Conservation (phyloP, 2,329 filamentous ascomycete genomes). For the Pseudocercospora vitis region DNA sequence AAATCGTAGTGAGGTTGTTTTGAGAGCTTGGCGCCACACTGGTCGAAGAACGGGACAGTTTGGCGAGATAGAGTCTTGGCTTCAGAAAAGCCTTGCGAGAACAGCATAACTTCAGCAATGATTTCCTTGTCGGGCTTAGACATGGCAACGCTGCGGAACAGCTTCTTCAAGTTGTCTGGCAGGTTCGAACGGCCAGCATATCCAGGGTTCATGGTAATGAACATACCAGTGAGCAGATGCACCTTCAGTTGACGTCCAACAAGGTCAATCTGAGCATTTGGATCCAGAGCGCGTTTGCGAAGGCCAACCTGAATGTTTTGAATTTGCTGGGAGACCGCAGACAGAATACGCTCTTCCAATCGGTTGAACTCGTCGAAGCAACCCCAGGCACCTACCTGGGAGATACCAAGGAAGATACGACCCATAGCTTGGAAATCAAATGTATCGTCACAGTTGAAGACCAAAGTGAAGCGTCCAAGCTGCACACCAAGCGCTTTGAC, state of each 20-base stretch:
- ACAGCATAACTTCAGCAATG: conserved; percentile 99
- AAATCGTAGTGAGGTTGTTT: conserved; percentile 99
- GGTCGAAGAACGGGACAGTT: conserved; percentile 97
- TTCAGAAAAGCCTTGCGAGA: conserved; percentile 97
- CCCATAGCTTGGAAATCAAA: conserved; percentile 99
- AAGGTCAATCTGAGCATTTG: conserved; percentile 86
- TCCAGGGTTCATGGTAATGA: conserved; percentile 99
- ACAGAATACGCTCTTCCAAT: conserved; percentile 94
- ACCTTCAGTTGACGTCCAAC: conserved; percentile 88
- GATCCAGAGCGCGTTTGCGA: conserved; percentile 77
- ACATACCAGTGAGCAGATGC: conserved; percentile 92
- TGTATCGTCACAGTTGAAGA: conserved; percentile 99
- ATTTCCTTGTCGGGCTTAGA: conserved; percentile 99
- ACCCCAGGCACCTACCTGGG: conserved; percentile 98
- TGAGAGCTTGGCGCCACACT: conserved; percentile 75
- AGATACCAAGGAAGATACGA: conserved; percentile 97
- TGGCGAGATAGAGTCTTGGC: conserved; percentile 92
- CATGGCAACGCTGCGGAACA: conserved; percentile 99
- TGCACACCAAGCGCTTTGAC: conserved; percentile 97
- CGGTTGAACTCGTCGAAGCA: conserved; percentile 99
- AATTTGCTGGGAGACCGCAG: conserved; percentile 97
- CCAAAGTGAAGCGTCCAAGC: conserved; percentile 93
- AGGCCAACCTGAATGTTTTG: conserved; percentile 98
- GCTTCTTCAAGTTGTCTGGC: conserved; percentile 98
- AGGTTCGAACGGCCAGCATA: conserved; percentile 98